These are phyloP conservation scores for Mycosphaerella sp. DNA, from an alignment of 2,329 filamentous ascomycete species.

Conservation along the genomic window DNA sequence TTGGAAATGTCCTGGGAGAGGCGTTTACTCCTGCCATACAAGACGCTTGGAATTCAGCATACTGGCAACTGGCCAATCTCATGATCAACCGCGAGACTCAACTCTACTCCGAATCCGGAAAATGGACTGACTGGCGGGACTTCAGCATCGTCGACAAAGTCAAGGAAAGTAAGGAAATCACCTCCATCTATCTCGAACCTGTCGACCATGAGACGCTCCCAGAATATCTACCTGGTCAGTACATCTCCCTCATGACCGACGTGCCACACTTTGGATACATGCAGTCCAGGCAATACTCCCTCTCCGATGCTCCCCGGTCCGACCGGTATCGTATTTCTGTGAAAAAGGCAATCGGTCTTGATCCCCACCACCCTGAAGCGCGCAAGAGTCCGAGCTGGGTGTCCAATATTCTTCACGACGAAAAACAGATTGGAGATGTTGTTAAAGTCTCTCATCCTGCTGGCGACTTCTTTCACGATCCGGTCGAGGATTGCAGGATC, in stretches of 20 bases:
- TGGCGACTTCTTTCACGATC: conserved; percentile 55
- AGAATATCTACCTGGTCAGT: conserved; percentile 62
- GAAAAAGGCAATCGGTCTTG: conserved; percentile 57
- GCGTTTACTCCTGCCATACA: conserved; percentile 60
- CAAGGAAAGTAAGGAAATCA: conserved; percentile 61
- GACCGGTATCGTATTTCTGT: conserved; percentile 64
- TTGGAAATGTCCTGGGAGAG: conserved; percentile 59
- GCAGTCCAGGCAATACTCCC: conserved; percentile 66
- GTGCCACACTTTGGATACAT: conserved; percentile 54
- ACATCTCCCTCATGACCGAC: conserved; percentile 57
- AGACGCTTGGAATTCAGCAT: conserved; percentile 64
- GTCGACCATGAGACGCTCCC: conserved; percentile 57
- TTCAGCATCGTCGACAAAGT: conserved; percentile 61
- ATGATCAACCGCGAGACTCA: conserved; percentile 60
- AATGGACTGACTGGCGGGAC: conserved; percentile 61
- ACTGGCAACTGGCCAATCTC: conserved; percentile 66
- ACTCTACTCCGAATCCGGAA: conserved; percentile 55
- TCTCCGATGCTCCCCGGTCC: conserved; percentile 57
- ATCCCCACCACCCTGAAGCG: conserved; percentile 41
- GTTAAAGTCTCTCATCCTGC: conserved; percentile 61
- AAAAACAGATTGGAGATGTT: conserved; percentile 54
- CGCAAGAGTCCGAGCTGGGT: conserved; percentile 56
- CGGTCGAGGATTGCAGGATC: conserved; percentile 38
- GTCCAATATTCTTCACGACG: conserved; percentile 62
- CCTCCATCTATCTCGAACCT: conserved; percentile 63